Evolutionary conservation across 2,329 filamentous ascomycete species (phyloP).

Genomic region (Metarhizium guizhouense): DNA sequence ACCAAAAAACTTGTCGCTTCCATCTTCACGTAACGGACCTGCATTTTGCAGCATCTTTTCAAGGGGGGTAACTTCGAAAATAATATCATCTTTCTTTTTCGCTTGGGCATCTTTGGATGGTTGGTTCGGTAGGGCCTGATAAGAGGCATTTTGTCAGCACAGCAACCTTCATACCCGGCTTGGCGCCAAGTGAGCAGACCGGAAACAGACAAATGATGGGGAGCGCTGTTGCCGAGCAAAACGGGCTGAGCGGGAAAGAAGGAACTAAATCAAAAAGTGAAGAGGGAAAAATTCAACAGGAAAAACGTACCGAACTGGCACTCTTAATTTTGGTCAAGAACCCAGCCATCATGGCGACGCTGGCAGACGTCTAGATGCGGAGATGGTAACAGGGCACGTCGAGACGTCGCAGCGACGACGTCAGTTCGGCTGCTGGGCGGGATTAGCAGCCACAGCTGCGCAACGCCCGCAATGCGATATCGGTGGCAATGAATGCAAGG

Average conservation of each 20-base stretch:
- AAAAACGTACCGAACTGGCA: slow-evolving; percentile 42
- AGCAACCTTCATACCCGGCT: slow-evolving; percentile 5
- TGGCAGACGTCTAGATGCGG: neutral
- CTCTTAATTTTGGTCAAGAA: slow-evolving; percentile 53
- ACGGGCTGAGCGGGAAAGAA: neutral
- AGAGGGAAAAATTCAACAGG: neutral
- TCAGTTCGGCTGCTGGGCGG: slow-evolving; percentile 9
- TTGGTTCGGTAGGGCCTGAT: slow-evolving; percentile 34
- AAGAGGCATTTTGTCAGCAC: slow-evolving; percentile 24
- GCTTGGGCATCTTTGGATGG: slow-evolving; percentile 35
- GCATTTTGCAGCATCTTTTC: slow-evolving; percentile 74
- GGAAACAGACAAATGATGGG: slow-evolving; percentile 1
- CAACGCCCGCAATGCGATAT: slow-evolving; percentile 23
- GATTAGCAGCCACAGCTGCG: slow-evolving; percentile 24
- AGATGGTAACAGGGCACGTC: slow-evolving; percentile 1
- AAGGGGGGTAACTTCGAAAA: slow-evolving; percentile 51
- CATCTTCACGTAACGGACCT: slow-evolving; percentile 73
- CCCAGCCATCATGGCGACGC: slow-evolving; percentile 37
- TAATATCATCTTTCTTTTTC: slow-evolving; percentile 49
- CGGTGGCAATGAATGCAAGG: slow-evolving; percentile 14
- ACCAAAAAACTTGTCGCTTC: slow-evolving; percentile 96
- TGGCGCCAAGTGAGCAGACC: neutral
- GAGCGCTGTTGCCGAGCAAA: neutral
- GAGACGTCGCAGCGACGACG: slow-evolving; percentile 1
- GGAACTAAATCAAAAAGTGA: neutral